Percentiles rank a stretch among this genome's conserved stretches.
Evolutionary conservation across 345 rosid genomes (phyloP).

Genomic region (Euphorbia peplus): DNA sequence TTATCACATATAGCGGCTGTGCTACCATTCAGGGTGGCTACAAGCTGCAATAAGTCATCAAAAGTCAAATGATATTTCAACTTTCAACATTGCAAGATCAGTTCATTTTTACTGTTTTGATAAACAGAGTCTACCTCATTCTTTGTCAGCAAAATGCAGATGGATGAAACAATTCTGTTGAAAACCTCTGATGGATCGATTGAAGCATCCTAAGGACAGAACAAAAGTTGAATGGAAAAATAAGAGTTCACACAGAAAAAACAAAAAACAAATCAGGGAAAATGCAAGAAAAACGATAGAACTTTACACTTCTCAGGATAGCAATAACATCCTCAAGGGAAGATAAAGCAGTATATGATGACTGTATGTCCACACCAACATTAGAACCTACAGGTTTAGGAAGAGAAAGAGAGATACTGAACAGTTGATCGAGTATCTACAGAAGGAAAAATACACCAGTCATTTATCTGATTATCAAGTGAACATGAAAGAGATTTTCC

Average conservation of each 20-base stretch:
- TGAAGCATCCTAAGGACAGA: conserved; percentile 77
- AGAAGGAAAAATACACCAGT: conserved; percentile 16
- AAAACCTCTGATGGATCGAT: conserved; percentile 98
- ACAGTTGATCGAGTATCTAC: conserved; percentile 90
- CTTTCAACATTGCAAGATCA: conserved; percentile 5
- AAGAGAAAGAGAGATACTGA: conserved; percentile 89
- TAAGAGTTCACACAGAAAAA: conserved; percentile 7
- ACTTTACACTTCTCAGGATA: conserved; percentile 78
- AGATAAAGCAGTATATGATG: conserved; percentile 70
- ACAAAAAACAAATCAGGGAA: conserved; percentile 2
- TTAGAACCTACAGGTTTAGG: conserved; percentile 63
- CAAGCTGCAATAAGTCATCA: conserved; percentile 61
- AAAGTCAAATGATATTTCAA: conserved; percentile 25
- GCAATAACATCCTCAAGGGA: conserved; percentile 98
- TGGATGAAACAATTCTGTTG: conserved; percentile 82
- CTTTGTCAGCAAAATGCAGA: conserved; percentile 62
- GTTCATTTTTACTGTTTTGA: conserved; percentile 13
- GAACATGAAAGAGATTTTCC: conserved; percentile 9
- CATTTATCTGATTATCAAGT: conserved; percentile 11
- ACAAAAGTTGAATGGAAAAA: not conserved
- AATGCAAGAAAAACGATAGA: conserved; percentile 6
- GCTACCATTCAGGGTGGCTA: conserved; percentile 67
- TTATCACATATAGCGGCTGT: conserved; percentile 80
- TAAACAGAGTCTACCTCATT: conserved; percentile 62
- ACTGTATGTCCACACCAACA: conserved; percentile 52